Evolutionary conservation across 2,329 filamentous ascomycete genomes (phyloP), one percentile per base, ranked within the genome.

Genomic region (Phialemoniopsis sp.): DNA sequence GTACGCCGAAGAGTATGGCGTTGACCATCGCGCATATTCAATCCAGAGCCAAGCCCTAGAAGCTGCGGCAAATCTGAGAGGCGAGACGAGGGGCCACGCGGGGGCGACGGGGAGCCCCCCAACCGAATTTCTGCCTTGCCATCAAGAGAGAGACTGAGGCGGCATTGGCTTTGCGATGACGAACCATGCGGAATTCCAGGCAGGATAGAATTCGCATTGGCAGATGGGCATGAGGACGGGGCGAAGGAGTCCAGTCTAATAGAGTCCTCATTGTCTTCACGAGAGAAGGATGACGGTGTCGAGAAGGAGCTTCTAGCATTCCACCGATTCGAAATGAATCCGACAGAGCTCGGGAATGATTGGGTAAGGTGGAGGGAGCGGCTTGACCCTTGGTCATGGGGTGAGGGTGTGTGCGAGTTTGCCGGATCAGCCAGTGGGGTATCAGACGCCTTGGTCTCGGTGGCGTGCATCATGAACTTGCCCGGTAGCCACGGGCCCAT

Each of bases 111-210:
- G 46, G 84, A 79, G 45, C 83, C 75, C 39, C 84, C 72, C 13
- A 77, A 80, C 16, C 90, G 79, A 37, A 96, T 73, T 53, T 91
- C 85, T n/a, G 91, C 91, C 56, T 90, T 91, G 49, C 91, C 91
- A 55, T 96, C 89, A 26, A 90, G 75, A 14, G 88, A 93, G 54
- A 93, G 80, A 2, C 87, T 89, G 19, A 96, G 72, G 36, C 89
- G 82, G 41, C 95, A 75, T 19, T 78, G 74, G 36, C 76, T 76
- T n/a, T 69, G 63, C 7, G 32, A 35, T 13, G 29, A 31, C 17
- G 37, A 38, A 13, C 15, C 18, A 13, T 21, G 21, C 21, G 6
- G 21, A 10, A 26, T 26, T 6, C 21, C 21, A 38, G 65, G 55
- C 13, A 66, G 55, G 35, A 60, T 39, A 12, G 56, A 44, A 13